A percentile compares a stretch with the other conserved stretches of the same genome.
phyloP scores from a whole-genome alignment of 495 filamentous ascomycete species.

The Neurospora hispaniola region DNA sequence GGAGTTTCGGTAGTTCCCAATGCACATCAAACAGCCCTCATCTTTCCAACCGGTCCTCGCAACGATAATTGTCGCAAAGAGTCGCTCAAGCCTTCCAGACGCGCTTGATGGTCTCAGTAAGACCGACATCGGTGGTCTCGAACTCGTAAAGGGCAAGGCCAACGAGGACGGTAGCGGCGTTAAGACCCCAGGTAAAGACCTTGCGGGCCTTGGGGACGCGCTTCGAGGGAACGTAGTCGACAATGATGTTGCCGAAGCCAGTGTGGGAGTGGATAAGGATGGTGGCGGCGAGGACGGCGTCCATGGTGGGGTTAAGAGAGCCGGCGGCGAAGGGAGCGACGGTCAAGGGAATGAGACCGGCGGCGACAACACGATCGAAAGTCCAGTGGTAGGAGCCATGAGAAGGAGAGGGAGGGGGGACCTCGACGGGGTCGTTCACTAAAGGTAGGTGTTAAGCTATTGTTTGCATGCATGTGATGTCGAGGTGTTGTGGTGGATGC shows the following conservation, averaged over 20 bases:
- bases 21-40: background rate
- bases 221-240: constrained; percentile 78
- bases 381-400: constrained; percentile 98
- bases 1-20: background rate
- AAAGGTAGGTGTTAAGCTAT: constrained; percentile 2
- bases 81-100: constrained; percentile 61
- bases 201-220: constrained; percentile 56
- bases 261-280: constrained; percentile 88
- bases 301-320: constrained; percentile 77
- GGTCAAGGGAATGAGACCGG: constrained; percentile 71
- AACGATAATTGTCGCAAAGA: background rate
- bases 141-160: constrained; percentile 92
- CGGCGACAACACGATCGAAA: constrained; percentile 77
- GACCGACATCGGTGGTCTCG: constrained; percentile 96
- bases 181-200: constrained; percentile 63
- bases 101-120: constrained; percentile 79
- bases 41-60: background rate
- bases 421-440: constrained; percentile 79
- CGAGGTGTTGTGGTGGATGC: background rate
- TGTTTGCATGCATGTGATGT: background rate
- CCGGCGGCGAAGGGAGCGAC: constrained; percentile 86
- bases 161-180: constrained; percentile 65
- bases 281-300: constrained; percentile 73
- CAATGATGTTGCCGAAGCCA: constrained; percentile 80
- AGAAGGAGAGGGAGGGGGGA: constrained; percentile 59